Base-by-base conservation (phyloP, 768 basidiomycete species). In the Sporobolomyces pararoseus region DNA sequence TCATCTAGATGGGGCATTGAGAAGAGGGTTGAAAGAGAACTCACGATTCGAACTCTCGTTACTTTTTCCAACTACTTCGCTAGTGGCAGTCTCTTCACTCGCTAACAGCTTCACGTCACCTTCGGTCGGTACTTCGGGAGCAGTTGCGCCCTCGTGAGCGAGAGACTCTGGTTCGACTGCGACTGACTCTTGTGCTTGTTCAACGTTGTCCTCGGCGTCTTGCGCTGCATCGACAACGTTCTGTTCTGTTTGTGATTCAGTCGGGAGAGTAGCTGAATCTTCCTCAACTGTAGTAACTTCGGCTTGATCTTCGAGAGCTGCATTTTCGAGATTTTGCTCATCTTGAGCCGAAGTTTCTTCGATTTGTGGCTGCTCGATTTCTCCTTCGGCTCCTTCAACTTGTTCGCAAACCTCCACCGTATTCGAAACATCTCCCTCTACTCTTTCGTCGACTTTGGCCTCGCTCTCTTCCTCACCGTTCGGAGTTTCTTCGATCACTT, bases 251-350 rank as follows among this genome's bases (percentile, higher is more conserved):
- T 46, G 16, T 34, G 46, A n/a, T 25, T 25, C 13, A 49, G 12
- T 49, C 47, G 14, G 21, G 46, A 47, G n/a, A 23, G 12, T 47
- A 14, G 46, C 21, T 47, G 46, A 42, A 13, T 47, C 46, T 47
- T 23, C 39, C 39, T 42, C 42, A 29, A 34, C 52, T 25, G 42
- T 44, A 1, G 47, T n/a, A n/a, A n/a, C n/a, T 13, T 2, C 63
- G 9, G 19, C 63, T 42, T 70, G 42, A 27, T 32, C 51, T n/a
- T 39, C 59, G n/a, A n/a, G n/a, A n/a, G n/a, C n/a, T n/a, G n/a
- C n/a, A n/a, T n/a, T n/a, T n/a, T n/a, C n/a, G n/a, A n/a, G n/a
- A n/a, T n/a, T n/a, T n/a, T n/a, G n/a, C n/a, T n/a, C n/a, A n/a
- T n/a, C n/a, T n/a, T n/a, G n/a, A n/a, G n/a, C n/a, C n/a, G n/a